Conservation (phyloP, 371 early-diverging fungal genomes). For the Apophysomyces trapeziformis region DNA sequence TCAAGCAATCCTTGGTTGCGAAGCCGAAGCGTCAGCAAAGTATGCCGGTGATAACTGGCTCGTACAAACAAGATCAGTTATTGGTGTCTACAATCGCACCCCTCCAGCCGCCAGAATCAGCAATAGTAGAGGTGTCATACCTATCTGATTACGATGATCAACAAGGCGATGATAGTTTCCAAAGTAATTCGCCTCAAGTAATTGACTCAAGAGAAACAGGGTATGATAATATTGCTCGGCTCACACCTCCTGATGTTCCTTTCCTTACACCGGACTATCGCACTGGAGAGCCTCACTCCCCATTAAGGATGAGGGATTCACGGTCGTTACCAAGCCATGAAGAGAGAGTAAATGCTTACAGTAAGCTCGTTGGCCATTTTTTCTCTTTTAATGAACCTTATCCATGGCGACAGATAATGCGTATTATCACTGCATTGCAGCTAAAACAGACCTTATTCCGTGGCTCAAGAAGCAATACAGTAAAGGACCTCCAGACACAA, state of each 20-base stretch:
- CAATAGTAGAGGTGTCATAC: no score
- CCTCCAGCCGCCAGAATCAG: no score
- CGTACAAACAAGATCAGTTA: background rate
- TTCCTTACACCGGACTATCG: constrained; percentile 22
- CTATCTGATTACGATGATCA: background rate
- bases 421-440: constrained; percentile 29
- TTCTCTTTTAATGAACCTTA: background rate
- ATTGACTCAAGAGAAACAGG: background rate
- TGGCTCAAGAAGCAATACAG: constrained; percentile 37
- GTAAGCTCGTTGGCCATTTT: background rate
- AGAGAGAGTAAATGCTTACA: constrained; percentile 14
- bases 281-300: constrained; percentile 14
- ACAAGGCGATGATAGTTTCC: no score
- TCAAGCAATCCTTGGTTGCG: background rate
- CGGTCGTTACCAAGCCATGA: constrained; percentile 5
- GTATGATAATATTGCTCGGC: background rate
- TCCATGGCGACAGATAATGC: constrained; percentile 21
- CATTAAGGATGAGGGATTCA: constrained; percentile 13
- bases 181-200: no score
- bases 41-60: background rate
- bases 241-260: background rate
- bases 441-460: constrained; percentile 26
- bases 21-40: constrained; percentile 5
- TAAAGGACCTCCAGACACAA: constrained; percentile 32
- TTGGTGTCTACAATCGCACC: background rate